Evolutionary conservation across 768 basidiomycete genomes (phyloP), one percentile per base, ranked within the genome.

Genomic region (Xerocomus spinulosus): DNA sequence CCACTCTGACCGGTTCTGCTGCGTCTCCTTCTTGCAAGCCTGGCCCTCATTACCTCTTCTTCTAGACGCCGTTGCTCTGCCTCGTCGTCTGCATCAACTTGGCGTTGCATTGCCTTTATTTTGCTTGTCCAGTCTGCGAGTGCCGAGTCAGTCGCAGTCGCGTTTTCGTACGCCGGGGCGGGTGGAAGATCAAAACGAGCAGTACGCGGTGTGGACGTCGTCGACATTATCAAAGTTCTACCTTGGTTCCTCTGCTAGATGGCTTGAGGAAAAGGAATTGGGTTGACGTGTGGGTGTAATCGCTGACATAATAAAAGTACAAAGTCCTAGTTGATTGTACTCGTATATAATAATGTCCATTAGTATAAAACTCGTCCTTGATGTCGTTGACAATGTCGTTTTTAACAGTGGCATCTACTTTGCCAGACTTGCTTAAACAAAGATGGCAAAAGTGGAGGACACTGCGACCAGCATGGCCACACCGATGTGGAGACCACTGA

Each of bases 51-150:
- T 41, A 91, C 78, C 59, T 78, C 76, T 46, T 76, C 68, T 58
- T 78, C 76, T 2, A 92, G 74, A 46, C 81, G 74, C 42, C 75
- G 78, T 60, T 87, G 80, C 57, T 92, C 89, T 6, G 75, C 79
- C 61, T 87, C 87, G 49, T 89, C 87, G 52, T 88, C 84, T 13
- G 82, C 82, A 52, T 92, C 88, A 21, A 89, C 83, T 57, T 89
- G 85, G 50, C 80, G 77, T 62, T 90, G 88, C 65, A 91, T 68
- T 14, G 80, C 85, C 62, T 83, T 85, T 63, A 92, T 88, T 71
- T 77, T 83, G 67, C 70, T 83, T 13, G 87, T 78, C 88, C 88
- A 91, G 64, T 91, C 86, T 14, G 86, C 76, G n/a, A 89, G 73
- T 41, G 80, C 83, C 3, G 73, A 70, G 56, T 87, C 86, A 17